A percentile compares a stretch with the other conserved stretches of the same genome.
These are phyloP conservation scores for Thelephora ganbajun DNA, from an alignment of 768 basidiomycete genomes.

Conservation along the genomic window DNA sequence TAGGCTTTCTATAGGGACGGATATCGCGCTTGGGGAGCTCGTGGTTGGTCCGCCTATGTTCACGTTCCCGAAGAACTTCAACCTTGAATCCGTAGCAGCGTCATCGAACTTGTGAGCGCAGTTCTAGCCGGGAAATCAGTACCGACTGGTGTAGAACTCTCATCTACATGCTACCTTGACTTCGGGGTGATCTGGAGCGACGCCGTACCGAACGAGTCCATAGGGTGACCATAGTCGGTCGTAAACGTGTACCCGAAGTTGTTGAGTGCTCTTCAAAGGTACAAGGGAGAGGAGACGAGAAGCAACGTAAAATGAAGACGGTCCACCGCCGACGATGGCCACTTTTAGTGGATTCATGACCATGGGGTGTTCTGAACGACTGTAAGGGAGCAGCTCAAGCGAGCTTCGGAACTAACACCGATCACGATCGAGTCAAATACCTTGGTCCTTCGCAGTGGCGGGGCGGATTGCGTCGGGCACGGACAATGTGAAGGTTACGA, in stretches of 20 bases:
- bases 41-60: slow-evolving; percentile 26
- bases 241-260: slow-evolving; percentile 67
- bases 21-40: slow-evolving; percentile 28
- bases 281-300: slow-evolving; percentile 64
- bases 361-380: background rate
- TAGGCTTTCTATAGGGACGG: slow-evolving; percentile 47
- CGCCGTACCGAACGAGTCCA: slow-evolving; percentile 89
- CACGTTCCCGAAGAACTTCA: slow-evolving; percentile 88
- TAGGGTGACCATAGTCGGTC: slow-evolving; percentile 92
- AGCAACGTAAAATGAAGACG: slow-evolving; percentile 93
- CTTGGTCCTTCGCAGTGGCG: too few species aligned
- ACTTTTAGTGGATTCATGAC: slow-evolving; percentile 40
- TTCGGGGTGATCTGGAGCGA: slow-evolving; percentile 97
- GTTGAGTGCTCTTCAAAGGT: slow-evolving; percentile 23
- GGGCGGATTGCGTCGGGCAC: too few species aligned
- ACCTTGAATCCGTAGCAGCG: slow-evolving; percentile 63
- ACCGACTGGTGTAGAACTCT: background rate
- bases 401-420: too few species aligned
- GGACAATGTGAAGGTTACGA: too few species aligned
- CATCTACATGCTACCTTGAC: slow-evolving; percentile 54
- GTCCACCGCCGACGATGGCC: slow-evolving; percentile 87
- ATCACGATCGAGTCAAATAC: too few species aligned
- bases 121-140: slow-evolving; percentile 40
- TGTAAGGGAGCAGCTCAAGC: too few species aligned
- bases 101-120: slow-evolving; percentile 91